Percentiles rank a stretch among this genome's conserved stretches.
Conservation (phyloP, 768 basidiomycete species). For the Mycena venus region DNA sequence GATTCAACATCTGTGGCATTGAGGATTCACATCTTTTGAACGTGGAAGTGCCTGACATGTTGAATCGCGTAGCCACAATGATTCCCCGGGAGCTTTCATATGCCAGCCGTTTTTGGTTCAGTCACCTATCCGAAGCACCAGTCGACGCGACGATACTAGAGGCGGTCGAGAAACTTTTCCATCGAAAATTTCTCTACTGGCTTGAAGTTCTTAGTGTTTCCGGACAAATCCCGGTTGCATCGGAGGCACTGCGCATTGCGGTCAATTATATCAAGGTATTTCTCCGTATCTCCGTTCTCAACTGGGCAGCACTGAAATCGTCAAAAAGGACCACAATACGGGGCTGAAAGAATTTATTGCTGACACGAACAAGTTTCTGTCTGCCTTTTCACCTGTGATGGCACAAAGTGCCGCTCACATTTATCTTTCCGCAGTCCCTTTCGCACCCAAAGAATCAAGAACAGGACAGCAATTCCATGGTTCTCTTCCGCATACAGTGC, state of each 20-base stretch:
- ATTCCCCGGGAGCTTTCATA: not conserved
- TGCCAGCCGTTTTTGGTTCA: not conserved
- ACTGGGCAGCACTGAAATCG: too few relatives aligned
- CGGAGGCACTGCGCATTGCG: not conserved
- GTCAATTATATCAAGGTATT: not conserved
- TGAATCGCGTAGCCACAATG: not conserved
- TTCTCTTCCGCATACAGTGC: not conserved
- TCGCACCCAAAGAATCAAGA: not conserved
- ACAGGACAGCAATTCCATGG: not conserved
- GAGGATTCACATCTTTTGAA: not conserved
- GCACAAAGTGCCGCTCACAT: not conserved
- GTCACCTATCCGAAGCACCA: not conserved
- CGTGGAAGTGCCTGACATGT: not conserved
- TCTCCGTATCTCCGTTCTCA: not conserved
- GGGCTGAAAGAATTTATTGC: not conserved
- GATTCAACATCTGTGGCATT: not conserved
- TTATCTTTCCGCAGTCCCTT: not conserved
- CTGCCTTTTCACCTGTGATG: not conserved
- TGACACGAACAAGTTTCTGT: not conserved
- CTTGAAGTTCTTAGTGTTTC: not conserved
- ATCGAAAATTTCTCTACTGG: not conserved
- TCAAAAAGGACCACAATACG: not conserved
- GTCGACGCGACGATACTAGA: not conserved
- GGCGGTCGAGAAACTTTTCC: not conserved
- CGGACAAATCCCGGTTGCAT: not conserved